Evolutionary conservation across 129 eudicot genomes (phyloP).

Genomic region (Mikania micrantha): DNA sequence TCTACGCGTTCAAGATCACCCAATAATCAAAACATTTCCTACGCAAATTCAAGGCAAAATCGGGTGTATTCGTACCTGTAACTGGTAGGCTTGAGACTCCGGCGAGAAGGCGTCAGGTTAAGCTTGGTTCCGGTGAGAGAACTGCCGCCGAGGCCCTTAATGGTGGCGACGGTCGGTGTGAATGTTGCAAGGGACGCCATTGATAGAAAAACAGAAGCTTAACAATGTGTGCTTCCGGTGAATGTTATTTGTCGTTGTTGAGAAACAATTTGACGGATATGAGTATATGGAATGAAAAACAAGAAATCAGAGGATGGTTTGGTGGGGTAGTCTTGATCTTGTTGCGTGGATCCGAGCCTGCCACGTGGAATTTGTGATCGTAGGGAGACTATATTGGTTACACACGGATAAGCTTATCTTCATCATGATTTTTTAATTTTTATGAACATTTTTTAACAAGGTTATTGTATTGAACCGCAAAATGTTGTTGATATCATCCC

Average conservation of each 20-base stretch:
- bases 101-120: slow-evolving; percentile 57
- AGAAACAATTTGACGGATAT: slow-evolving; percentile 5
- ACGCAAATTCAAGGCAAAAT: not conserved
- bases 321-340: slow-evolving; percentile 21
- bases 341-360: slow-evolving; percentile 37
- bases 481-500: no score
- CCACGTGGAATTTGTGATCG: slow-evolving; percentile 46
- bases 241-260: not conserved
- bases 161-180: slow-evolving; percentile 59
- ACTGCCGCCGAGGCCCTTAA: slow-evolving; percentile 89
- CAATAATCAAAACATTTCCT: not conserved
- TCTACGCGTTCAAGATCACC: slow-evolving; percentile 24
- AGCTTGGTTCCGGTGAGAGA: slow-evolving; percentile 80
- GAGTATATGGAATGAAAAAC: slow-evolving; percentile 15
- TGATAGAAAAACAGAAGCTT: slow-evolving; percentile 14
- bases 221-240: not conserved
- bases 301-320: slow-evolving; percentile 2
- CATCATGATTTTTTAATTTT: slow-evolving; percentile 2
- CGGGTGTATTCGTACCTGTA: slow-evolving; percentile 3
- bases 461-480: no score
- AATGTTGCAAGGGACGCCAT: slow-evolving; percentile 92
- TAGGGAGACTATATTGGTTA: slow-evolving; percentile 41
- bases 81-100: slow-evolving; percentile 26
- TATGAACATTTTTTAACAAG: no score
- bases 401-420: slow-evolving; percentile 67